Percentiles rank a stretch among this genome's conserved stretches.
These are phyloP conservation scores for Cladosporium cucumerinum DNA, from an alignment of 2,329 filamentous ascomycete genomes.

Conservation along the genomic window DNA sequence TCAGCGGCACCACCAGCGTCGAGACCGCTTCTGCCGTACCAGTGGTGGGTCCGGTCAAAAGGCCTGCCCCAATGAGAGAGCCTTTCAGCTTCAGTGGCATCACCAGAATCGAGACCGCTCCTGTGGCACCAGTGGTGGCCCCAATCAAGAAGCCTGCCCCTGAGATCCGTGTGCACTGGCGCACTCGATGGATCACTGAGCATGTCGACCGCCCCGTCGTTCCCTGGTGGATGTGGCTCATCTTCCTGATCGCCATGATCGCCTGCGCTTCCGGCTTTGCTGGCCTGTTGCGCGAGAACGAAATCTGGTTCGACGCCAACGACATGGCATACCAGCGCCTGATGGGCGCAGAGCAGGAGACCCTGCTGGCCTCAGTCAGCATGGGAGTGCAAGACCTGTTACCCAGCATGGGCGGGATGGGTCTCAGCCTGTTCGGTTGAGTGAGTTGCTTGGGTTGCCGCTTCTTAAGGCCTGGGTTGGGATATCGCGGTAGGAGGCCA, in stretches of 20 bases:
- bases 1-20: not conserved
- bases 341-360: not conserved
- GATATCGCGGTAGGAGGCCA: not conserved
- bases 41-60: not conserved
- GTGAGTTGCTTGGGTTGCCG: conserved; percentile 7
- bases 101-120: not conserved
- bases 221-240: conserved; percentile 7
- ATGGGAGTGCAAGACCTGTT: not conserved
- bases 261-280: not conserved
- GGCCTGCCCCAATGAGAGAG: not conserved
- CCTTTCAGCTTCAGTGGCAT: not conserved
- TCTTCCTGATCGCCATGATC: not conserved
- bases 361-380: not conserved
- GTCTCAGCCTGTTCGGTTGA: not conserved
- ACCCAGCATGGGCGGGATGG: not conserved
- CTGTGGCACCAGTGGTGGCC: not conserved
- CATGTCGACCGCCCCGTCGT: not conserved
- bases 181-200: not conserved
- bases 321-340: conserved; percentile 5
- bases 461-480: not conserved
- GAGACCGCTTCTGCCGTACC: not conserved
- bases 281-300: conserved; percentile 4
- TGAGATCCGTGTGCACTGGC: not conserved
- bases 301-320: conserved; percentile 12
- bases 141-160: not conserved